These are phyloP conservation scores for Pseudocercospora musae DNA, from an alignment of 2,329 filamentous ascomycete species.

Conservation along the genomic window DNA sequence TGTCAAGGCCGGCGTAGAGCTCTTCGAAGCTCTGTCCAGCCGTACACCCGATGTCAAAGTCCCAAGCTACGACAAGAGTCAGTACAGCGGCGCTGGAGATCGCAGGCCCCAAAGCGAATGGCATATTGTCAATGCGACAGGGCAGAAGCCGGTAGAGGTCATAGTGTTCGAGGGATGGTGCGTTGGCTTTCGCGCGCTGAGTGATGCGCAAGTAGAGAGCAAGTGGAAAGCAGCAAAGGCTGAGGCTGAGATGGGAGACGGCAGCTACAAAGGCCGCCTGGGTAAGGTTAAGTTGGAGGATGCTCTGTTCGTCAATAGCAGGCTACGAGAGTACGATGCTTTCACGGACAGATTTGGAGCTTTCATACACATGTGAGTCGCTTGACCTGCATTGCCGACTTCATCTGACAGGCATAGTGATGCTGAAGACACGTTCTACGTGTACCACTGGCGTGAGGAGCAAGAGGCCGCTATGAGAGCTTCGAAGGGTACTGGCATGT, in stretches of 20 bases:
- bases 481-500: constrained; percentile 73
- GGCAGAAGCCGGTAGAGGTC: constrained; percentile 52
- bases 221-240: constrained; percentile 52
- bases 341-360: constrained; percentile 60
- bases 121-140: constrained; percentile 55
- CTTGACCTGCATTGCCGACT: neutral
- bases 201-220: constrained; percentile 52
- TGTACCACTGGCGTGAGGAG: constrained; percentile 80
- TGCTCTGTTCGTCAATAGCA: constrained; percentile 58
- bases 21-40: constrained; percentile 59
- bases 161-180: constrained; percentile 90
- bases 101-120: constrained; percentile 62
- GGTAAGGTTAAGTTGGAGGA: constrained; percentile 55
- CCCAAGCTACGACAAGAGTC: constrained; percentile 81
- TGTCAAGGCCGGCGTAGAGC: constrained; percentile 57
- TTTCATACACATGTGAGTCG: constrained; percentile 61
- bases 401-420: constrained; percentile 46
- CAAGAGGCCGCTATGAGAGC: constrained; percentile 71
- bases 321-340: constrained; percentile 56
- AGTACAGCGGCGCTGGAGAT: constrained; percentile 72
- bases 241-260: constrained; percentile 43
- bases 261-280: constrained; percentile 48
- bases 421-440: constrained; percentile 68
- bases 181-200: constrained; percentile 71
- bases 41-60: constrained; percentile 55